Evolutionary conservation across 2,329 filamentous ascomycete genomes (phyloP), one percentile per base, ranked within the genome.

Genomic region (Fusarium foetens): DNA sequence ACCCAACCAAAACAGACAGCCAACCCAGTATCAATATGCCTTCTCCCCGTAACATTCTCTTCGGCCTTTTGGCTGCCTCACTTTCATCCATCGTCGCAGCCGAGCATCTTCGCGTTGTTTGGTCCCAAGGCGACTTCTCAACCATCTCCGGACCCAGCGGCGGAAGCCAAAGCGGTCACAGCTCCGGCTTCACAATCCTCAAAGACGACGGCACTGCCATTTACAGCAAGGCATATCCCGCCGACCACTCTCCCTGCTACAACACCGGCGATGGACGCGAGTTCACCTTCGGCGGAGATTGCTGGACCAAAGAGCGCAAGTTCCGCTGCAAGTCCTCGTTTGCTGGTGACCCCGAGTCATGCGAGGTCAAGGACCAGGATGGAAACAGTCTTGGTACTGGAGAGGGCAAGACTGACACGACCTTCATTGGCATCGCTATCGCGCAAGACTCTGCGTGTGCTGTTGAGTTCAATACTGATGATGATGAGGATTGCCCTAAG

Each of bases 401-500:
- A 27, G 64, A 67, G 38, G 61, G 64, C 31, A 58, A 53, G 41
- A 65, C 52, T 8, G 53, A 66, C 8, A 59, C 61, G 3, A 46
- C 36, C 7, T 67, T 67, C 12, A 67, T 67, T 13, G 64, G 64
- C 5, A 67, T 67, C 8, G 60, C 64, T 5, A 67, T 67, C 4
- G 59, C 45, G 8, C 42, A 57, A 35, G 60, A 66, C 16, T 38
- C 41, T 49, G 38, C 60, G 2, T 66, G 63, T 19, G 63, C 65
- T 58, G 63, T 65, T 35, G 63, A 66, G 25, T 66, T 66, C n/a
- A 19, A 65, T 12, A 64, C 63, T 7, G 58, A 63, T 27, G 63
- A 65, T 16, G 52, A 36, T 12, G 59, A 64, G 33, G 33, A 42
- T n/a, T 65, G 62, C 41, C 62, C 58, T 10, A 45, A 33, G 7